Base-by-base conservation (phyloP, 176 grass and related monocot species). In the Oryza glaberrima region DNA sequence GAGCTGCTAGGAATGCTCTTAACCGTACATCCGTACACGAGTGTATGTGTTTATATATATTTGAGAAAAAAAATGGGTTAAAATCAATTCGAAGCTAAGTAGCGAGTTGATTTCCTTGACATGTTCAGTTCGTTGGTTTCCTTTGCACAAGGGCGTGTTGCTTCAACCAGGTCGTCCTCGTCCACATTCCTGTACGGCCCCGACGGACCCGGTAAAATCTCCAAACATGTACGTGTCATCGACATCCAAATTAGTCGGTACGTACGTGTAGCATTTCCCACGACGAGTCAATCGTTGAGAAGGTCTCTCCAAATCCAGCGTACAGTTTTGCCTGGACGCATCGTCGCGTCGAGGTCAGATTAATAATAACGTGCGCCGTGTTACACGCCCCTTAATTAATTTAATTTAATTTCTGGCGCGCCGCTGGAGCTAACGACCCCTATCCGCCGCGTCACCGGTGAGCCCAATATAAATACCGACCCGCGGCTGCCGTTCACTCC, bases 401-500 rank as follows among this genome's bases (percentile, higher is more conserved):
- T 76, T 60, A 69, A 14, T 38, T 76, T 58, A 69, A 43, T 61
- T 23, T 34, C 35, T 56, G 41, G 48, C 20, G 44, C 32, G 7
- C 26, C 11, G 30, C 30, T 32, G 30, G 30, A 36, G 11, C 69
- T 51, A 65, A 15, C 51, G 28, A 8, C 65, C 51, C 25, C 23
- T 47, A 36, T 16, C 22, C 65, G 77, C 77, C 71, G 85, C 73
- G 67, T 69, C 54, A 25, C 82, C 41, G 47, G 23, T 41, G 23
- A 6, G 11, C 26, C 20, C 23, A 1, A 56, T 94, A 94, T 92
- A 94, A 92, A 92, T 92, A 90, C 77, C 81, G 0, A 2, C 76
- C 47, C 65, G 7, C 65, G 7, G 41, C 14, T 4, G 41, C 43
- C 75, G 14, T 61, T 32, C 20, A 11, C 48, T 10, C 9, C 23